phyloP scores from a whole-genome alignment of 148 eudicot species.

The Linanthus parryae region DNA sequence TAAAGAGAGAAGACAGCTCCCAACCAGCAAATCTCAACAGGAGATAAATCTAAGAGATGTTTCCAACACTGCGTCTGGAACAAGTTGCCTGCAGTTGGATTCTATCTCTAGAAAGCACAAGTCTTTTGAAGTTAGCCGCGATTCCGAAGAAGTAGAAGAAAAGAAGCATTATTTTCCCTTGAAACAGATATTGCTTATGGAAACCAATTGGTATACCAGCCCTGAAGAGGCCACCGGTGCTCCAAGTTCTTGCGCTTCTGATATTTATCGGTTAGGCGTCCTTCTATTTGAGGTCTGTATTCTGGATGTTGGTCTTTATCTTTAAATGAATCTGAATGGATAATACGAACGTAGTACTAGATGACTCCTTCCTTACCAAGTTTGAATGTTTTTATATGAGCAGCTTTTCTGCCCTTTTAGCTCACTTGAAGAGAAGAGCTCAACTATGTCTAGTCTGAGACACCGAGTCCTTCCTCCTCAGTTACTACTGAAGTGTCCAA shows the following conservation, averaged over 20 bases:
- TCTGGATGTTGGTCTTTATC: conserved; percentile 17
- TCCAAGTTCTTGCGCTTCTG: conserved; percentile 83
- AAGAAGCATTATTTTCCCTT: conserved; percentile 67
- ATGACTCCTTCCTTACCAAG: background rate
- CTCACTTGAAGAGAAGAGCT: conserved; percentile 76
- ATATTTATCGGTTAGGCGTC: conserved; percentile 82
- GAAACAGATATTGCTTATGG: conserved; percentile 76
- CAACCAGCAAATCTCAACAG: conserved; percentile 13
- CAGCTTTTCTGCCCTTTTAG: conserved; percentile 85
- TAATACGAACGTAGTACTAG: background rate
- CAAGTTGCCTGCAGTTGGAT: conserved; percentile 42
- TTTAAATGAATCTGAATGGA: background rate
- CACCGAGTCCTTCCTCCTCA: conserved; percentile 98
- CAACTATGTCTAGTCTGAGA: conserved; percentile 80
- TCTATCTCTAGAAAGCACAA: conserved; percentile 19
- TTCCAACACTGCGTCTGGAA: conserved; percentile 24
- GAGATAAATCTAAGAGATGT: conserved; percentile 12
- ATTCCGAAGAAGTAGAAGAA: conserved; percentile 39
- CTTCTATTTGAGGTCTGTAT: conserved; percentile 90
- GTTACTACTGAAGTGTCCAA: conserved; percentile 85
- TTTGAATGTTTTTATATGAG: conserved; percentile 12
- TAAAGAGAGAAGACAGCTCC: conserved; percentile 18
- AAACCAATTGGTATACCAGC: conserved; percentile 85
- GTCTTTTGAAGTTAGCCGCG: conserved; percentile 21
- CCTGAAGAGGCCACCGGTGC: conserved; percentile 85